Evolutionary conservation across 2,329 filamentous ascomycete genomes (phyloP).

Genomic region (Microdochium bolleyi): DNA sequence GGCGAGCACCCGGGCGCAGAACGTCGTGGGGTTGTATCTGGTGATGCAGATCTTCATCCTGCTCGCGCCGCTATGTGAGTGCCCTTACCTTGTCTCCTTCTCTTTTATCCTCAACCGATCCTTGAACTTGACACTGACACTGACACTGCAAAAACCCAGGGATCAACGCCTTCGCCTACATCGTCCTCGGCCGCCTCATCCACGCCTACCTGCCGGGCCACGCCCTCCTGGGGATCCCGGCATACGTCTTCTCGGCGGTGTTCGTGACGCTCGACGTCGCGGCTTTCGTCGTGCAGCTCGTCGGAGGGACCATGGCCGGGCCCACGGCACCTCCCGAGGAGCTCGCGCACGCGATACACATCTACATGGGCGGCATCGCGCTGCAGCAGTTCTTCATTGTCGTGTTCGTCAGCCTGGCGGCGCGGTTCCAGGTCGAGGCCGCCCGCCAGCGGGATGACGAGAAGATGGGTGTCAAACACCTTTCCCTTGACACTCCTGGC

Average conservation of each 20-base stretch:
- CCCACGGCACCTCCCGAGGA: conserved; percentile 14
- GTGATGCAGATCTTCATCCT: conserved; percentile 18
- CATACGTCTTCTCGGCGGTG: conserved; percentile 23
- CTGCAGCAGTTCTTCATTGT: conserved; percentile 42
- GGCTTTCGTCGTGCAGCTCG: conserved; percentile 24
- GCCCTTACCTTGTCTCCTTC: no score
- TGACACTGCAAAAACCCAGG: conserved; percentile 11
- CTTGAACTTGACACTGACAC: no score
- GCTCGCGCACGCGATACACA: conserved; percentile 23
- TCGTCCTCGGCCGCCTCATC: conserved; percentile 36
- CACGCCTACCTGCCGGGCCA: conserved; percentile 28
- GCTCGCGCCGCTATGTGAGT: conserved; percentile 19
- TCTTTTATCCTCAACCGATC: no score
- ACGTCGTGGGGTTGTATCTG: conserved; percentile 12
- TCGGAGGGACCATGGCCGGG: conserved; percentile 20
- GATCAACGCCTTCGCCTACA: conserved; percentile 39
- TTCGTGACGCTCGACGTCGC: conserved; percentile 33
- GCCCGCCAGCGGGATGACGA: conserved; percentile 10
- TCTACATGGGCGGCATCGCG: conserved; percentile 46
- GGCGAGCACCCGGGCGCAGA: conserved; percentile 17
- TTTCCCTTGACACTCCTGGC: not conserved
- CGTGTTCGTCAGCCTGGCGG: conserved; percentile 30
- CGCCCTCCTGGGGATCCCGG: conserved; percentile 26
- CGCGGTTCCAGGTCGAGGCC: conserved; percentile 26
- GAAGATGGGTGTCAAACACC: not conserved